Evolutionary conservation across 1,139 yeast genomes (phyloP), one percentile per base, ranked within the genome.

Genomic region (Candida glucosophila): DNA sequence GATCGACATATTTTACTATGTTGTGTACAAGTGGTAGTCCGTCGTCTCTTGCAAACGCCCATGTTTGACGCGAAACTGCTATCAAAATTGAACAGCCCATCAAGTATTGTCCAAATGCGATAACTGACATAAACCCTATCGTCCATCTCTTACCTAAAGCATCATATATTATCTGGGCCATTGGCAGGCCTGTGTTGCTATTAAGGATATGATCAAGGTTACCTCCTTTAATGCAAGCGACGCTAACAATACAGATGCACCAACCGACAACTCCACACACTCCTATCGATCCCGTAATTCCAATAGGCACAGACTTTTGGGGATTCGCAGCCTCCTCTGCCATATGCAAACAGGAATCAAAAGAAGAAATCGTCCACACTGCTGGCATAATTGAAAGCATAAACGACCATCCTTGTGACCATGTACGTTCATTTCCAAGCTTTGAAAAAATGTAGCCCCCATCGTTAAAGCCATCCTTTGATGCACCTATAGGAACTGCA

Each of bases 111-210:
- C 78, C 76, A 37, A 63, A 51, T 2, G 77, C 73, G 41, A 73
- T 71, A 24, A 74, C 44, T 1, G 71, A 44, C 77, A 75, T 73
- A 28, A 77, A 69, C 1, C 74, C 77, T 41, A 72, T 62, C 2
- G 85, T 76, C 83, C 86, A 78, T 25, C 62, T 57, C 42, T 72
- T 73, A 20, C 90, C 90, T 30, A 79, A 56, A 1, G 77, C 66
- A 45, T 79, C 77, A 41, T 57, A 66, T 32, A 77, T 59, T 27
- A 79, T 63, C 49, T 77, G 85, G 9, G 90, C 85, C 53, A 74
- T 58, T 15, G 74, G 72, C 33, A 66, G 65, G 11, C 77, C 78
- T 7, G 21, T 19, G 12, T 7, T 13, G 7, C 13, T 49, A 7
- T 34, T 44, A 27, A 73, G 40, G 17, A 74, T 57, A 14, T 25